phyloP scores from a whole-genome alignment of 208 protist genomes.

The Trypanosoma scelopori region DNA sequence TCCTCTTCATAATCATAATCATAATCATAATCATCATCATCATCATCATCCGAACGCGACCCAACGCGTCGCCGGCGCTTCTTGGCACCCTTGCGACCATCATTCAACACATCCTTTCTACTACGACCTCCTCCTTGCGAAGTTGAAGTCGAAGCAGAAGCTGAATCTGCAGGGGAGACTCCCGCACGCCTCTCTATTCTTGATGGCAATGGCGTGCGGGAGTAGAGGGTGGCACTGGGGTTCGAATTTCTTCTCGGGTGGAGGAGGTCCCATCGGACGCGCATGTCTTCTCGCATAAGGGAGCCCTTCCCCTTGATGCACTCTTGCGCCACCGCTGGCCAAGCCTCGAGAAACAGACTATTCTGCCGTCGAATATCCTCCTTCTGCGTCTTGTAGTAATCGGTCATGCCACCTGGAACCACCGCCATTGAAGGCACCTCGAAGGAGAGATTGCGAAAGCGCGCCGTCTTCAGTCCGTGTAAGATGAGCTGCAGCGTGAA shows the following conservation, averaged over 20 bases:
- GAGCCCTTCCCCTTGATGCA: slow-evolving; percentile 75
- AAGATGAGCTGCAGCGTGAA: slow-evolving; percentile 87
- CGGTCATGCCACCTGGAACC: slow-evolving; percentile 79
- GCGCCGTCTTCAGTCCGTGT: slow-evolving; percentile 67
- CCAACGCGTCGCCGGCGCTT: background rate
- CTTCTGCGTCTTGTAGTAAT: slow-evolving; percentile 79
- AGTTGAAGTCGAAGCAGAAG: background rate
- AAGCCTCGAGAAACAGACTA: slow-evolving; percentile 62
- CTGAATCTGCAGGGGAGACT: too few relatives aligned
- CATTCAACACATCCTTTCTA: background rate
- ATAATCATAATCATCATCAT: background rate
- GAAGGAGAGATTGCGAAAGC: slow-evolving; percentile 82
- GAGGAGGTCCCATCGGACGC: slow-evolving; percentile 73
- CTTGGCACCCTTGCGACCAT: background rate
- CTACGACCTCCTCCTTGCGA: background rate
- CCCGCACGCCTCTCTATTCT: background rate
- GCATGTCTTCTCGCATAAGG: slow-evolving; percentile 70
- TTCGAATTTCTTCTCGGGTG: slow-evolving; percentile 49
- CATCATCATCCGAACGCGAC: background rate
- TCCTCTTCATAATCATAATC: background rate
- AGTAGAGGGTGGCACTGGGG: slow-evolving; percentile 56
- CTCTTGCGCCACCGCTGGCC: slow-evolving; percentile 67
- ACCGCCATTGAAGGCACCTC: slow-evolving; percentile 85
- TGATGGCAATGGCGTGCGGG: slow-evolving; percentile 40
- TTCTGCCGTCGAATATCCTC: slow-evolving; percentile 75